A percentile compares a stretch with the other conserved stretches of the same genome.
Conservation (phyloP, 1,139 yeast genomes). For the Diutina sp. region DNA sequence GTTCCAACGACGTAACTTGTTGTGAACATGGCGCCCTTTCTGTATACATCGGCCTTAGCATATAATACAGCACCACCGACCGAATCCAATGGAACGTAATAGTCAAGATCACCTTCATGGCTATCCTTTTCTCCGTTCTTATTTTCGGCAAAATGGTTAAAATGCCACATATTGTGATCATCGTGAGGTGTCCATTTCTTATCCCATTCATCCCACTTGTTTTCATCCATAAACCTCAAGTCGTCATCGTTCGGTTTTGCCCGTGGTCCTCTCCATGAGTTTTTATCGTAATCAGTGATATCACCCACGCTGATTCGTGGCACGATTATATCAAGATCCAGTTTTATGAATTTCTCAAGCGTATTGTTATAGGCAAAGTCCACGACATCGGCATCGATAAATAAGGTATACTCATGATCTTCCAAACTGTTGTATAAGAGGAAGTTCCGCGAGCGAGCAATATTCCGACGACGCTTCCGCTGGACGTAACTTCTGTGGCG, state of each 20-base stretch:
- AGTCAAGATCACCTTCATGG: slow-evolving; percentile 6
- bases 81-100: slow-evolving; percentile 24
- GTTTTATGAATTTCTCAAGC: slow-evolving; percentile 17
- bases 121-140: not conserved
- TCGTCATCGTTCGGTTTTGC: slow-evolving; percentile 22
- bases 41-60: slow-evolving; percentile 25
- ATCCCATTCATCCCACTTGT: slow-evolving; percentile 15
- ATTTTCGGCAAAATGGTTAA: slow-evolving; percentile 3
- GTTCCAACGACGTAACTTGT: slow-evolving; percentile 35
- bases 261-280: slow-evolving; percentile 32
- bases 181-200: slow-evolving; percentile 23
- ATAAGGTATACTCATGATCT: slow-evolving; percentile 18
- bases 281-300: slow-evolving; percentile 8
- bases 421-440: not conserved
- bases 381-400: slow-evolving; percentile 31
- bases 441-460: not conserved
- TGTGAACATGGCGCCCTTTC: slow-evolving; percentile 35
- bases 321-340: slow-evolving; percentile 27
- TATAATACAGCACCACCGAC: slow-evolving; percentile 40
- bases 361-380: slow-evolving; percentile 15
- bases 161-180: not conserved
- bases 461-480: not conserved
- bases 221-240: slow-evolving; percentile 15
- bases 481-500: not conserved
- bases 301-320: slow-evolving; percentile 21